Percentiles rank a stretch among this genome's conserved stretches.
phyloP scores from a whole-genome alignment of 805 yeast genomes.

The Kluyveromyces siamensis region DNA sequence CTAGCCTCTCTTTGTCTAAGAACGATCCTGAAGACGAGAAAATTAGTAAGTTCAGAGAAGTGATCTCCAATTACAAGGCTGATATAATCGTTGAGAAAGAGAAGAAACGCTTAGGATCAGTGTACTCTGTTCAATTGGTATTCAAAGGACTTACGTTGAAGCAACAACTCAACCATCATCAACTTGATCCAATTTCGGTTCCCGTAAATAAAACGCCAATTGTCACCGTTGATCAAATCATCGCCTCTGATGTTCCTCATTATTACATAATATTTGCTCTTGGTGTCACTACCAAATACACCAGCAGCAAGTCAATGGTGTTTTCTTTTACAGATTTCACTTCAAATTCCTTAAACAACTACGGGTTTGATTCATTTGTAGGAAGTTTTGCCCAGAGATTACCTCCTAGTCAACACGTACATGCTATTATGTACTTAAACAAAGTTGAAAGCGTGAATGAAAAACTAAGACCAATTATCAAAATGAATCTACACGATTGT shows the following conservation, averaged over 20 bases:
- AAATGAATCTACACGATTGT: constrained; percentile 4
- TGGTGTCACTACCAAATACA: constrained; percentile 4
- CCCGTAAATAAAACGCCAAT: not conserved
- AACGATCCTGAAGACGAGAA: not conserved
- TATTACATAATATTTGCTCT: constrained; percentile 5
- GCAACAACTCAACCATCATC: not conserved
- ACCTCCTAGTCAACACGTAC: constrained; percentile 5
- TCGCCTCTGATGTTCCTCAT: not conserved
- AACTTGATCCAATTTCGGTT: not conserved
- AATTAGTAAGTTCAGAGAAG: not conserved
- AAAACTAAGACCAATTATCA: constrained; percentile 2
- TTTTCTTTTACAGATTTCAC: constrained; percentile 25
- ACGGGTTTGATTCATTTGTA: constrained; percentile 18
- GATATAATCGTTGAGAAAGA: not conserved
- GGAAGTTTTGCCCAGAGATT: constrained; percentile 12
- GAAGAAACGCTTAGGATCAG: not conserved
- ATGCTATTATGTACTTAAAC: constrained; percentile 11
- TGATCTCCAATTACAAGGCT: not conserved
- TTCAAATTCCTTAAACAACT: constrained; percentile 9
- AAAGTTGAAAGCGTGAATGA: constrained; percentile 10
- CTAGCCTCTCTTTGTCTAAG: not conserved
- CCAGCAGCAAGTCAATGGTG: constrained; percentile 2
- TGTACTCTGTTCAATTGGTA: not conserved
- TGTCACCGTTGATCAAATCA: not conserved
- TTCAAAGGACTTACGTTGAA: not conserved